Evolutionary conservation across 148 eudicot genomes (phyloP), one percentile per base, ranked within the genome.

Genomic region (Polygonum aviculare): DNA sequence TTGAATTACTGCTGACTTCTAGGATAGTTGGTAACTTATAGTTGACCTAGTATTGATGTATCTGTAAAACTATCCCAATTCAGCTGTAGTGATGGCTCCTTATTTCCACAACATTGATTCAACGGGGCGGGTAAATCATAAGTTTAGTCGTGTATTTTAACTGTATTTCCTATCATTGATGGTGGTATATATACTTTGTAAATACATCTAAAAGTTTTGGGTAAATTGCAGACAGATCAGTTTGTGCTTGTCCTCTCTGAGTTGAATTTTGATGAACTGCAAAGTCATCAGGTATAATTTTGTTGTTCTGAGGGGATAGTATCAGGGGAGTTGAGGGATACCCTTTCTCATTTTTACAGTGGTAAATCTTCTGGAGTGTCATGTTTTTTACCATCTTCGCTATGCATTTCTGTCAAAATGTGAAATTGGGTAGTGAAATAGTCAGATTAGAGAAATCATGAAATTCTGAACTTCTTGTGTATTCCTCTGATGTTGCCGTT

Each of bases 11-110:
- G 51, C 52, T 45, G 54, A 72, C 38, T 72, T 72, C 35, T 48
- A 72, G 54, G 75, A 72, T 72, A 72, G 75, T 44, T n/a, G 75
- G 75, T 72, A 31, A 72, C 52, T 48, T 44, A 2, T 19, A 72
- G 50, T 72, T 41, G n/a, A 41, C 15, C 15, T 26, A 26, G 51
- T 22, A 72, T 72, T 72, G 74, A 19, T 41, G 50, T 72, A 48
- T 41, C 33, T 71, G 48, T 71, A 40, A 41, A 49, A 6, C n/a
- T 44, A 9, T 19, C 44, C 38, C 35, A 72, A 12, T 72, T 72
- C 54, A 44, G 75, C 52, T 48, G 36, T 72, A 45, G 75, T 44
- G 16, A 45, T 72, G 75, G 8, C 75, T n/a, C 75, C 47, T 44
- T 44, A 44, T 72, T 38, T 21, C 75, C 75, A 45, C 54, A 26